Evolutionary conservation across 2,329 filamentous ascomycete genomes (phyloP), one percentile per base, ranked within the genome.

Genomic region (Ceratocystis colombiana): DNA sequence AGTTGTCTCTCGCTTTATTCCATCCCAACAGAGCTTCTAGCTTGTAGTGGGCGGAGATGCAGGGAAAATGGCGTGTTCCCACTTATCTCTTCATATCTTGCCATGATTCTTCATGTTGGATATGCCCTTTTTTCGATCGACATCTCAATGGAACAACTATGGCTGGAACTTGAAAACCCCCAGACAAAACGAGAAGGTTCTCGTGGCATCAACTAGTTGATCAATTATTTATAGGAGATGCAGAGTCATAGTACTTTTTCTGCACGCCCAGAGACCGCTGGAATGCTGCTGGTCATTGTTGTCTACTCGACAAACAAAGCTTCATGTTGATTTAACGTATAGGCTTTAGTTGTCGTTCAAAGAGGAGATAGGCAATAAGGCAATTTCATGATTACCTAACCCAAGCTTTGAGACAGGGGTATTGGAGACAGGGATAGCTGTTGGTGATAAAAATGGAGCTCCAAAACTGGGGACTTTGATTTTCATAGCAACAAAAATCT

Each of bases 281-380:
- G 53, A 59, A 59, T 37, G 55, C 28, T 8, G 15, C 28, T 2
- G 22, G 28, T 59, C 55, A 33, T 59, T 59, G 53, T 57, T 57
- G 25, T 37, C 15, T 12, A n/a, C 55, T 59, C 55, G 55, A n/a
- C 30, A 20, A 59, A n/a, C 25, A 37, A 20, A 30, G 28, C 55
- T 17, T 20, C 28, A 8, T 37, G 7, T 59, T 17, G 46, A 50
- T 17, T 22, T 12, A 22, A 59, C 33, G 28, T 12, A 25, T 17
- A 8, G n/a, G 17, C 28, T 12, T 37, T n/a, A 33, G 4, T 57
- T 65, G 63, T 59, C 63, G 63, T 68, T 61, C 28, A 65, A 63
- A 65, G 66, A 65, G 66, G 63, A 68, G 64, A 44, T 65, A 63
- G 64, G 25, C 46, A 22, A 22, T 22, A 22, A 22, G 22, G 22